Evolutionary conservation across 129 eudicot species (phyloP), one percentile per base, ranked within the genome.

Genomic region (Artemisia annua): DNA sequence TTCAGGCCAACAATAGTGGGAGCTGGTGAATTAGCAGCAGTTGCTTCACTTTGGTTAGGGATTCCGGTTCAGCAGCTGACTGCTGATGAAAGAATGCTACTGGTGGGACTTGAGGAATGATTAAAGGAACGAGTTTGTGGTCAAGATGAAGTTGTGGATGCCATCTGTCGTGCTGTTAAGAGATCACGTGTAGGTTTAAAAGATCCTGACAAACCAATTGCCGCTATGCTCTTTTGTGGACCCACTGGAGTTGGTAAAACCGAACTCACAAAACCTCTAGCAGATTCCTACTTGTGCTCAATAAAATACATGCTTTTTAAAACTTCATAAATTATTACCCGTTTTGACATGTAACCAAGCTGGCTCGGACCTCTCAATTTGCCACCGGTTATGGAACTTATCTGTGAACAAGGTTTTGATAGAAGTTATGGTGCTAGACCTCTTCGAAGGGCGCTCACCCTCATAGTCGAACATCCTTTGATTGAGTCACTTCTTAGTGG

Each of bases 221-320:
- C 96, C 49, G 85, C 96, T 53, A 81, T 92, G 92, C 90, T 92
- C 76, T 92, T 92, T 78, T 92, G 96, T 77, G 97, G 97, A 56
- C 97, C 97, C 68, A 92, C 96, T n/a, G 97, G 96, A 63, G 97
- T 92, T n/a, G 97, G 97, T 66, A 92, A 92, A 89, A 86, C 97
- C 18, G 97, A 92, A 82, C 85, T 92, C 80, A 75, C 97, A 59
- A 92, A 92, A 88, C 91, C 96, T 78, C 79, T 92, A 70, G 96
- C 97, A 32, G 91, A 87, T 28, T 74, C 78, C 74, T 92, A 89
- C 71, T 92, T 92, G 76, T 96, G 97, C 71, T 92, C 97, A 43
- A 96, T 91, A 91, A 82, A 28, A 66, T 81, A 12, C 60, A 76
- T 48, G 14, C n/a, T 3, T 53, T 17, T 18, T 53, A n/a, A 46